Conservation (phyloP, 192 early-diverging fungal genomes). For the Chytriomyces hyalinus region DNA sequence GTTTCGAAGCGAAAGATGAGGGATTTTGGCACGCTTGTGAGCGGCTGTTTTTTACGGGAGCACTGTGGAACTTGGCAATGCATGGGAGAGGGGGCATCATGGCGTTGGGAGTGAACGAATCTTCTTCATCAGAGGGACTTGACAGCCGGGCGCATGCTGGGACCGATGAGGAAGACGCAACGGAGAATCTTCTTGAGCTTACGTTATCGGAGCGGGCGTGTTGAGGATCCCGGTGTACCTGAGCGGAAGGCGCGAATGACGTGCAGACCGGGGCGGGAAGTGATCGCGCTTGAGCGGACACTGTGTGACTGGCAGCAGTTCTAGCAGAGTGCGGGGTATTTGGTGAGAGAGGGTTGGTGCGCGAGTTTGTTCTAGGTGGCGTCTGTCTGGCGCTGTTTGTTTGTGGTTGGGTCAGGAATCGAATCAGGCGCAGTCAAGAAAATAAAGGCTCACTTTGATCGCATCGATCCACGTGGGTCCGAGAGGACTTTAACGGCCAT, state of each 20-base stretch:
- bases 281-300: too few relatives aligned
- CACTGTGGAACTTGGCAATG: background rate
- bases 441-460: too few relatives aligned
- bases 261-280: background rate
- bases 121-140: constrained; percentile 8
- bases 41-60: background rate
- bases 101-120: background rate
- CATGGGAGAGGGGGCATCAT: background rate
- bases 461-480: too few relatives aligned
- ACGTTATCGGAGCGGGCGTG: background rate
- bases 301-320: too few relatives aligned
- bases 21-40: background rate
- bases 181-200: background rate
- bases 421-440: too few relatives aligned
- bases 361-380: too few relatives aligned
- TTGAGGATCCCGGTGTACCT: background rate
- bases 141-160: constrained; percentile 13
- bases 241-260: background rate
- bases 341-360: too few relatives aligned
- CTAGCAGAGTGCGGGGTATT: too few relatives aligned
- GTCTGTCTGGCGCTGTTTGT: too few relatives aligned
- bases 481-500: constrained; percentile 4
- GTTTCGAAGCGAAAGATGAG: too few relatives aligned
- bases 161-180: constrained; percentile 4
- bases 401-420: too few relatives aligned